A percentile compares a stretch with the other conserved stretches of the same genome.
These are phyloP conservation scores for Scedosporium boydii DNA, from an alignment of 2,329 filamentous ascomycete genomes.

Conservation along the genomic window DNA sequence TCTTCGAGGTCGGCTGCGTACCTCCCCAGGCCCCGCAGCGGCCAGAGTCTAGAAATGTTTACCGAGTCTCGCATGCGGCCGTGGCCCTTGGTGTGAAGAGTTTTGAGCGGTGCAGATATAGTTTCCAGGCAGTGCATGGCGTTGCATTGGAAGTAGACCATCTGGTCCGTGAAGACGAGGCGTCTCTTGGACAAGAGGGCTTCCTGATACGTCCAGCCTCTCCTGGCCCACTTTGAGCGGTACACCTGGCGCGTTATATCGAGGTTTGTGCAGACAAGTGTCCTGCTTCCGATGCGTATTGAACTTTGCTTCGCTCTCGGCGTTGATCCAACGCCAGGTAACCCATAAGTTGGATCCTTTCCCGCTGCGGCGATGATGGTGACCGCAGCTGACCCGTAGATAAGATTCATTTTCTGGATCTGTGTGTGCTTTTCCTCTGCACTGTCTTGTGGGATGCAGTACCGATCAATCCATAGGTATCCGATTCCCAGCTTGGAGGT, in stretches of 20 bases:
- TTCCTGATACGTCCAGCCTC: conserved; percentile 31
- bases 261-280: no score
- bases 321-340: conserved; percentile 23
- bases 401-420: conserved; percentile 25
- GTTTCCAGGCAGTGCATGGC: conserved; percentile 27
- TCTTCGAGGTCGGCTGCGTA: no score
- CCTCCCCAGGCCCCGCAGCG: no score
- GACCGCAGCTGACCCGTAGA: conserved; percentile 24
- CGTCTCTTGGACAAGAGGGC: conserved; percentile 24
- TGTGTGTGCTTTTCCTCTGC: conserved; percentile 19
- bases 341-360: conserved; percentile 20
- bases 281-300: no score
- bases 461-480: conserved; percentile 28
- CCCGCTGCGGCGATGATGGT: conserved; percentile 30
- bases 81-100: no score
- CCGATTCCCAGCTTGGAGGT: conserved; percentile 20
- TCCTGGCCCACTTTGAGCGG: conserved; percentile 19
- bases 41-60: no score
- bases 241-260: conserved; percentile 12
- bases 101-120: no score
- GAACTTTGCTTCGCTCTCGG: conserved; percentile 14
- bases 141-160: conserved; percentile 30
- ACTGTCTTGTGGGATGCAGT: conserved; percentile 21
- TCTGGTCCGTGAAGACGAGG: conserved; percentile 27
- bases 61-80: no score